Conservation (phyloP, 176 grass and related monocot species). For the Phragmites australis region DNA sequence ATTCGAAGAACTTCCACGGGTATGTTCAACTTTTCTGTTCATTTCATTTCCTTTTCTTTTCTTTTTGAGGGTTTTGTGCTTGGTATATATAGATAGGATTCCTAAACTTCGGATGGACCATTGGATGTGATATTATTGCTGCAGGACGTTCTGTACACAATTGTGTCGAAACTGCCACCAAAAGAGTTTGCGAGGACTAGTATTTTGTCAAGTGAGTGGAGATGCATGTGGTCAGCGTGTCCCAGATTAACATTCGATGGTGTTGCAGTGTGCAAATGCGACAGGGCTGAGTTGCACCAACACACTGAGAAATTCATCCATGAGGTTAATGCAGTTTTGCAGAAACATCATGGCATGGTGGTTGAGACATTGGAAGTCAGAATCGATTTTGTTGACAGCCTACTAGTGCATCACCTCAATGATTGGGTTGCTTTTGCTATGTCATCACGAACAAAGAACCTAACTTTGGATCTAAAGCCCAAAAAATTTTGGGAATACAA, state of each 20-base stretch:
- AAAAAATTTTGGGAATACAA: neutral
- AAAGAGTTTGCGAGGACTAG: neutral
- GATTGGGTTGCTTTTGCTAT: neutral
- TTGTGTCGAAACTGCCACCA: neutral
- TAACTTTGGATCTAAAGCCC: neutral
- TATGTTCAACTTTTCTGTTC: neutral
- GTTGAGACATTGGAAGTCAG: neutral
- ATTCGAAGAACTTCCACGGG: neutral
- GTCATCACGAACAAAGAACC: neutral
- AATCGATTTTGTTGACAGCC: neutral
- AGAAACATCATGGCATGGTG: neutral
- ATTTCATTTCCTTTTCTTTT: too few species aligned
- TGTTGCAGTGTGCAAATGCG: neutral
- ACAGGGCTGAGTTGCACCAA: neutral
- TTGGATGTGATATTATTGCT: neutral
- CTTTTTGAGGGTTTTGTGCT: too few species aligned
- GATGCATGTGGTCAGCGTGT: neutral
- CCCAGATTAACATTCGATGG: slow-evolving; percentile 3
- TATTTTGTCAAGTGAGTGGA: neutral
- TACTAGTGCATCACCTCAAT: neutral
- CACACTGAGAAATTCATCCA: neutral
- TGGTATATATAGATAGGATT: neutral
- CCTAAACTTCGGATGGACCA: neutral
- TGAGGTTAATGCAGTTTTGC: neutral
- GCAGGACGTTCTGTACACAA: neutral